Percentiles rank a stretch among this genome's conserved stretches.
Evolutionary conservation across 306 rosid genomes (phyloP).

Genomic region (Datisca glomerata): DNA sequence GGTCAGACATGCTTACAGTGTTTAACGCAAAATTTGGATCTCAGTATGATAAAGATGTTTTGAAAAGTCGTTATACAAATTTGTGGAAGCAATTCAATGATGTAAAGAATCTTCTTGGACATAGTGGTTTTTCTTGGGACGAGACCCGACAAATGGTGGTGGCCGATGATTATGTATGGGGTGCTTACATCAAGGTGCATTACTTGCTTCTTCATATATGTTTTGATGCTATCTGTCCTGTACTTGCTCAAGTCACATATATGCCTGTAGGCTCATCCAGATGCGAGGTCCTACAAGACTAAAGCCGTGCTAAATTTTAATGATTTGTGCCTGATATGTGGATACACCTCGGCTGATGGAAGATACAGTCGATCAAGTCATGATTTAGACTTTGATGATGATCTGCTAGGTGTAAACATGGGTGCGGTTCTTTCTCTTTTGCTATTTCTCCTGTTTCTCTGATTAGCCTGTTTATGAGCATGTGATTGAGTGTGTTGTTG

Average conservation of each 20-base stretch:
- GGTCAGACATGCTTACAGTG: conserved; percentile 57
- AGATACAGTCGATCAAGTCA: conserved; percentile 81
- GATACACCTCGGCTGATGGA: conserved; percentile 62
- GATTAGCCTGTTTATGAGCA: too few relatives aligned
- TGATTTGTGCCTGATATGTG: conserved; percentile 54
- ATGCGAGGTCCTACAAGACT: conserved; percentile 45
- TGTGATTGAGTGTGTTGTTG: too few relatives aligned
- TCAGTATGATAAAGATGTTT: conserved; percentile 61
- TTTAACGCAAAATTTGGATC: conserved; percentile 54
- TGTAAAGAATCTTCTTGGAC: conserved; percentile 45
- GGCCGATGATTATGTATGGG: conserved; percentile 62
- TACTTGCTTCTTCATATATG: background rate
- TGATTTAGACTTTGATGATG: conserved; percentile 46
- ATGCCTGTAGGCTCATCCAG: conserved; percentile 41
- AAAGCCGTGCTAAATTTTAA: conserved; percentile 46
- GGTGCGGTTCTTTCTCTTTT: conserved; percentile 22
- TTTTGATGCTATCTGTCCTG: background rate
- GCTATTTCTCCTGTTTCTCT: background rate
- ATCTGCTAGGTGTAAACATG: conserved; percentile 28
- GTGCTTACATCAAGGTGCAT: conserved; percentile 39
- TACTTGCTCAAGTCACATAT: conserved; percentile 2
- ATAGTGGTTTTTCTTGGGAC: conserved; percentile 70
- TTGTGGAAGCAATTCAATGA: conserved; percentile 80
- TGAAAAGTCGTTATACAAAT: conserved; percentile 57
- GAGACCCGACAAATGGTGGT: conserved; percentile 53